A percentile compares a stretch with the other conserved stretches of the same genome.
phyloP scores from a whole-genome alignment of 1,139 yeast species.

The Geotrichum phurueaensis region DNA sequence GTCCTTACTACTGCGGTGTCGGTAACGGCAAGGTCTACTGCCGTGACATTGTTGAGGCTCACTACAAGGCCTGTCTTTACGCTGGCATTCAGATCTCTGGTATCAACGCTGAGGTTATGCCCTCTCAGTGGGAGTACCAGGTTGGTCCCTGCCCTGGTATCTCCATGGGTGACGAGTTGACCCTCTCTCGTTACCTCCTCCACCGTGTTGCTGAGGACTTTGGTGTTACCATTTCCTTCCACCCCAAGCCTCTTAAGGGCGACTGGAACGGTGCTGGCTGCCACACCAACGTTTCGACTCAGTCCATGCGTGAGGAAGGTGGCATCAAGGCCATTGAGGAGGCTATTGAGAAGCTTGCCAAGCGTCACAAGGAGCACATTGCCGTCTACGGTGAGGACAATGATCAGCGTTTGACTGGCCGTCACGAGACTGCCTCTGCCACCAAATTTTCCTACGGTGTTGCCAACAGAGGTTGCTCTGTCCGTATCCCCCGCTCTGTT shows the following conservation, averaged over 20 bases:
- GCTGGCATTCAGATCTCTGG: slow-evolving; percentile 89
- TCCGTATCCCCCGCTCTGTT: slow-evolving; percentile 97
- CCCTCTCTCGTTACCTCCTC: slow-evolving; percentile 91
- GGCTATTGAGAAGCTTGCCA: slow-evolving; percentile 88
- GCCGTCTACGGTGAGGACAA: slow-evolving; percentile 92
- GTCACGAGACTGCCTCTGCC: slow-evolving; percentile 96
- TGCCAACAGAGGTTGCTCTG: slow-evolving; percentile 98
- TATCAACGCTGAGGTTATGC: slow-evolving; percentile 99
- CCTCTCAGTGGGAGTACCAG: slow-evolving; percentile 99
- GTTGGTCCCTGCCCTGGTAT: slow-evolving; percentile 98
- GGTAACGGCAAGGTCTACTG: slow-evolving; percentile 98
- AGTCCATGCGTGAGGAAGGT: slow-evolving; percentile 85
- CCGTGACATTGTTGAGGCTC: slow-evolving; percentile 97
- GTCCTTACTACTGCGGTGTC: slow-evolving; percentile 99
- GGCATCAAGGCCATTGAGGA: slow-evolving; percentile 92
- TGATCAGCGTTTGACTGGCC: slow-evolving; percentile 91
- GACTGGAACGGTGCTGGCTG: slow-evolving; percentile 99
- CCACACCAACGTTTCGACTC: slow-evolving; percentile 96
- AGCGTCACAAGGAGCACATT: slow-evolving; percentile 96
- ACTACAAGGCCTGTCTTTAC: slow-evolving; percentile 94
- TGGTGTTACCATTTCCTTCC: slow-evolving; percentile 96
- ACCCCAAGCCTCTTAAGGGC: slow-evolving; percentile 97
- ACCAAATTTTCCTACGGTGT: slow-evolving; percentile 91
- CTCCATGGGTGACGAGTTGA: slow-evolving; percentile 92
- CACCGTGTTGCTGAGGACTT: slow-evolving; percentile 97